Evolutionary conservation across 2,329 filamentous ascomycete species (phyloP), one percentile per base, ranked within the genome.

Genomic region (Zopfia rhizophila): DNA sequence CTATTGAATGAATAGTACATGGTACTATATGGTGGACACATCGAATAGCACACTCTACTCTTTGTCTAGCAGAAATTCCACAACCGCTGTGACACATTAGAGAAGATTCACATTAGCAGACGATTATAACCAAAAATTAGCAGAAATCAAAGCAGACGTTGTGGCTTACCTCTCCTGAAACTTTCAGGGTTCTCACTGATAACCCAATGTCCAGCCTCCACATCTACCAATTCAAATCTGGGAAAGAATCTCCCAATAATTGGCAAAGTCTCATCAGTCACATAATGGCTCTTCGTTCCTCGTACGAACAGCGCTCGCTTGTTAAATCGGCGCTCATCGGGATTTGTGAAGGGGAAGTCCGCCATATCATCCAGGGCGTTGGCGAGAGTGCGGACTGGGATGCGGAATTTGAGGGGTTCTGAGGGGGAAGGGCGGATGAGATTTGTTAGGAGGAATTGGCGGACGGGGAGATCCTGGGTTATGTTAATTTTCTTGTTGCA

Each of bases 371-470:
- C 82, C 28, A 99, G 76, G 0, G 85, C 79, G 35, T 80, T 78
- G 3, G 80, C 86, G 0, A 99, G 76, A 3, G 83, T 85, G 33
- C 82, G 78, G 8, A 99, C 75, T 0, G 94, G 93, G 3, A 97
- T 85, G 19, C 90, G 83, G 74, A 94, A 97, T 59, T 83, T 86
- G 60, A 88, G 82, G 2, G 77, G 77, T 22, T 81, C 77, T 38
- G 79, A 74, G 3, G 79, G 73, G 13, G 70, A 64, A 3, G 72
- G 62, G 4, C 86, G 83, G 56, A 88, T 73, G 27, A 97, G 78
- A 67, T 97, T 99, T 8, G 89, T 90, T 1, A 99, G 82, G 12
- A 99, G 82, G 70, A 97, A 99, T 66, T 97, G 92, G 2, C 94
- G 87, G 56, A 99, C 87, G 0, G 86, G 77, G 4, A 95, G 72